These are phyloP conservation scores for Austroboletus rostrupii DNA, from an alignment of 1,284 basidiomycete species.

Conservation along the genomic window DNA sequence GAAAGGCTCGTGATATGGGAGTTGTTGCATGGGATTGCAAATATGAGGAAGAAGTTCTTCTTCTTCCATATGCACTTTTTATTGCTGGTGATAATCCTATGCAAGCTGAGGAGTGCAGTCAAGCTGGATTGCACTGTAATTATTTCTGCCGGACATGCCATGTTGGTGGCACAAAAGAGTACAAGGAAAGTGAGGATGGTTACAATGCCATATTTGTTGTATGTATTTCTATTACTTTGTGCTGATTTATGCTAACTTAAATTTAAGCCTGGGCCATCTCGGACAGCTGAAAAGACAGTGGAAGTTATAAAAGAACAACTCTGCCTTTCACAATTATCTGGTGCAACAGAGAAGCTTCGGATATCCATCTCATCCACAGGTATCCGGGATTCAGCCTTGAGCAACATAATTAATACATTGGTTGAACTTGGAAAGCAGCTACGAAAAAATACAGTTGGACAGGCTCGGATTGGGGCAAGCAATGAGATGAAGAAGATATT, in stretches of 20 bases:
- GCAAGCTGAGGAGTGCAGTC: conserved; percentile 33
- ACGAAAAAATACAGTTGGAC: too few relatives aligned
- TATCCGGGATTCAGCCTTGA: not conserved
- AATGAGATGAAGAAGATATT: not conserved
- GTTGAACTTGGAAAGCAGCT: not conserved
- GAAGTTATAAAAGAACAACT: not conserved
- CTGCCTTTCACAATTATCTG: not conserved
- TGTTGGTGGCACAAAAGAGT: conserved; percentile 23
- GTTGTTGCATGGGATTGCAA: conserved; percentile 22
- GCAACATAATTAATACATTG: not conserved
- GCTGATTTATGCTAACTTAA: not conserved
- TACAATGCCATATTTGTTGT: conserved; percentile 13
- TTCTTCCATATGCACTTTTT: conserved; percentile 24
- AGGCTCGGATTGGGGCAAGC: not conserved
- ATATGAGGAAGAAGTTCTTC: conserved; percentile 19
- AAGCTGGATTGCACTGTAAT: conserved; percentile 27
- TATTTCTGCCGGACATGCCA: conserved; percentile 30
- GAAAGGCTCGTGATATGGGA: not conserved
- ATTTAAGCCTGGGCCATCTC: not conserved
- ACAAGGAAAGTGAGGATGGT: conserved; percentile 19
- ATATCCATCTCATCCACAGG: not conserved
- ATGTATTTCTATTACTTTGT: not conserved
- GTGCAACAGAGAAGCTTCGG: not conserved
- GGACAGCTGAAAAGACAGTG: not conserved
- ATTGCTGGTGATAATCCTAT: conserved; percentile 34